These are phyloP conservation scores for Pelargonium cotyledonis DNA, from an alignment of 441 rosid species.

Conservation along the genomic window DNA sequence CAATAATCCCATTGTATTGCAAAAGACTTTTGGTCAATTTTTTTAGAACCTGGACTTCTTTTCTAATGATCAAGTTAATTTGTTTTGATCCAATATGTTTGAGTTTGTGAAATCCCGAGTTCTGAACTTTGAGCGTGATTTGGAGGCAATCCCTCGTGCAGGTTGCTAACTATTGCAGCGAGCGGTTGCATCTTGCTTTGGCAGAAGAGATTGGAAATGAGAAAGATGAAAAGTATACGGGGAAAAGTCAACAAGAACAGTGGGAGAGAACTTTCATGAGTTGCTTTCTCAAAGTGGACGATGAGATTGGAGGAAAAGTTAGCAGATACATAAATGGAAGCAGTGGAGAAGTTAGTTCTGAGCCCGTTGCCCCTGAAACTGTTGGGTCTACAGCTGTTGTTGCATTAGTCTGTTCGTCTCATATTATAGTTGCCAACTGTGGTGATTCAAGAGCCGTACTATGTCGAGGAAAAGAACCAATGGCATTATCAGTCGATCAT, in stretches of 20 bases:
- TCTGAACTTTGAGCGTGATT: not conserved
- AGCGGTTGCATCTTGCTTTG: constrained; percentile 55
- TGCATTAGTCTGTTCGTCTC: constrained; percentile 67
- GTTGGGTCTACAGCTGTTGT: constrained; percentile 94
- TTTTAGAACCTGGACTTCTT: not conserved
- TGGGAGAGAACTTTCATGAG: constrained; percentile 66
- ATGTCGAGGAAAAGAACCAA: constrained; percentile 74
- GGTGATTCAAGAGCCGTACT: constrained; percentile 98
- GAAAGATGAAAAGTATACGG: constrained; percentile 16
- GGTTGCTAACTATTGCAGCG: constrained; percentile 81
- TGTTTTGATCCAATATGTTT: not conserved
- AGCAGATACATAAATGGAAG: not conserved
- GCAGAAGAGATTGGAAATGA: constrained; percentile 57
- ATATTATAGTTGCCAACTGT: constrained; percentile 74
- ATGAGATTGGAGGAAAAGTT: constrained; percentile 59
- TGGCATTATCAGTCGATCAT: constrained; percentile 83
- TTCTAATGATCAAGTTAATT: not conserved
- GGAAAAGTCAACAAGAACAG: constrained; percentile 42
- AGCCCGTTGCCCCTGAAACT: constrained; percentile 76
- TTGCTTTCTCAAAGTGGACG: constrained; percentile 67
- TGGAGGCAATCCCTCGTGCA: not conserved
- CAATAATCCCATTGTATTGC: no score
- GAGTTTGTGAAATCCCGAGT: not conserved
- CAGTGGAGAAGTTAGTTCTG: constrained; percentile 20
- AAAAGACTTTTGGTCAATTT: not conserved